Evolutionary conservation across 2,329 filamentous ascomycete genomes (phyloP).

Genomic region (Dendrostoma leiphaemia): DNA sequence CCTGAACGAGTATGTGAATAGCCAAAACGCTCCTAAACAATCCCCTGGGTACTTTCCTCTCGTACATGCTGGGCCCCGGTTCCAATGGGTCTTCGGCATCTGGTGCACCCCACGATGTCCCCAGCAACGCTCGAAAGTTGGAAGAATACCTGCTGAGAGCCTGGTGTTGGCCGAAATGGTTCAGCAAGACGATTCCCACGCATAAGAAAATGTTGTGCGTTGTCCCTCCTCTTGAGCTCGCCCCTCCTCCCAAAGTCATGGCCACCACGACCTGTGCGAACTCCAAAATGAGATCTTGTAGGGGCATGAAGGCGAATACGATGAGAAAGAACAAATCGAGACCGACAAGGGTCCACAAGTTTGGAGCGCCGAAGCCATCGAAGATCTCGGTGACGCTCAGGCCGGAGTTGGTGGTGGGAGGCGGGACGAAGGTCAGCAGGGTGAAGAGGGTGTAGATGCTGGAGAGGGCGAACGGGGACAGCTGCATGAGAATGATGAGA

Average conservation of each 20-base stretch:
- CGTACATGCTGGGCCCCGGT: slow-evolving; percentile 43
- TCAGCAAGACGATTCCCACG: slow-evolving; percentile 62
- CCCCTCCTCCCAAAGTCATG: slow-evolving; percentile 82
- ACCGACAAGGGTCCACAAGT: slow-evolving; percentile 77
- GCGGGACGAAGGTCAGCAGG: slow-evolving; percentile 86
- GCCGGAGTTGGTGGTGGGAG: slow-evolving; percentile 73
- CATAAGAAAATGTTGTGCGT: slow-evolving; percentile 72
- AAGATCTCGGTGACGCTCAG: slow-evolving; percentile 88
- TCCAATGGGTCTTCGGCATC: slow-evolving; percentile 49
- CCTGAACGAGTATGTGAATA: slow-evolving; percentile 74
- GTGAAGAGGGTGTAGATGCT: slow-evolving; percentile 91
- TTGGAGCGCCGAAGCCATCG: slow-evolving; percentile 82
- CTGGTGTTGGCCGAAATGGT: slow-evolving; percentile 45
- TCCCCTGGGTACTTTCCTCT: slow-evolving; percentile 58
- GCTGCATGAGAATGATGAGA: slow-evolving; percentile 89
- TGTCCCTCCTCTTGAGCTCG: slow-evolving; percentile 64
- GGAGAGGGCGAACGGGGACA: slow-evolving; percentile 83
- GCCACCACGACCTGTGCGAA: slow-evolving; percentile 92
- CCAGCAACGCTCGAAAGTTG: slow-evolving; percentile 33
- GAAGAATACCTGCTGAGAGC: slow-evolving; percentile 44
- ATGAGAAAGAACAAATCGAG: slow-evolving; percentile 82
- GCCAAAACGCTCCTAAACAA: slow-evolving; percentile 69
- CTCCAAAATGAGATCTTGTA: slow-evolving; percentile 85
- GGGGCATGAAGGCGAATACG: slow-evolving; percentile 81
- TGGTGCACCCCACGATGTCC: slow-evolving; percentile 34